Evolutionary conservation across 306 rosid species (phyloP).

Genomic region (Ceratonia siliqua): DNA sequence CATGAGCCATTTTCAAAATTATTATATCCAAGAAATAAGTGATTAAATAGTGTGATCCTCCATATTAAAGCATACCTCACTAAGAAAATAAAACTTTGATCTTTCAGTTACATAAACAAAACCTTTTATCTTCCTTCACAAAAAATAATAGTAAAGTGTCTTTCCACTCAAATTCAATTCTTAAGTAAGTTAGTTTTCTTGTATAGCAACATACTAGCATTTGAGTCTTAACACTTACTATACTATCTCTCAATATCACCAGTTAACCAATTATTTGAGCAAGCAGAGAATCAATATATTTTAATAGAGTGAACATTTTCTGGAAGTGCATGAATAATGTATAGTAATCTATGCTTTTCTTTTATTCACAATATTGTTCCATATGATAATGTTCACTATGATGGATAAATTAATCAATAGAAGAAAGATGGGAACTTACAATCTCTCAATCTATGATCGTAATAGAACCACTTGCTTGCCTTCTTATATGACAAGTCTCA

Average conservation of each 20-base stretch:
- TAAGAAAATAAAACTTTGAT: not conserved
- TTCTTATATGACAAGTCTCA: conserved; percentile 95
- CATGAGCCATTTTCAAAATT: not conserved
- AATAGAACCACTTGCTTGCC: conserved; percentile 94
- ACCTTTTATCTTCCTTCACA: not conserved
- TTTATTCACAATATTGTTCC: conserved; percentile 14
- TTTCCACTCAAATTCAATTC: not conserved
- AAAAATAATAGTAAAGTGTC: not conserved
- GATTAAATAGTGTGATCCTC: not conserved
- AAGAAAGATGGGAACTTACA: conserved; percentile 53
- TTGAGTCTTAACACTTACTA: not conserved
- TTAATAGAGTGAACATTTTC: not conserved
- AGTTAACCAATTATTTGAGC: not conserved
- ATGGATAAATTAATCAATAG: conserved; percentile 12
- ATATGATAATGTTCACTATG: conserved; percentile 20
- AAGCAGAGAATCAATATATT: not conserved
- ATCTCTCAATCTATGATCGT: conserved; percentile 96
- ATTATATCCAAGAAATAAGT: not conserved
- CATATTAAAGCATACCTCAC: not conserved
- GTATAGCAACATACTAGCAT: not conserved
- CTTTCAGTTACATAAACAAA: not conserved
- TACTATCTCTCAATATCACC: not conserved
- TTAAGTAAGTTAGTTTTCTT: not conserved
- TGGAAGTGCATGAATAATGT: not conserved
- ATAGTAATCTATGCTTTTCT: not conserved